A percentile compares a stretch with the other conserved stretches of the same genome.
phyloP scores from a whole-genome alignment of 2,329 filamentous ascomycete species.

The Exserohilum rostratum region DNA sequence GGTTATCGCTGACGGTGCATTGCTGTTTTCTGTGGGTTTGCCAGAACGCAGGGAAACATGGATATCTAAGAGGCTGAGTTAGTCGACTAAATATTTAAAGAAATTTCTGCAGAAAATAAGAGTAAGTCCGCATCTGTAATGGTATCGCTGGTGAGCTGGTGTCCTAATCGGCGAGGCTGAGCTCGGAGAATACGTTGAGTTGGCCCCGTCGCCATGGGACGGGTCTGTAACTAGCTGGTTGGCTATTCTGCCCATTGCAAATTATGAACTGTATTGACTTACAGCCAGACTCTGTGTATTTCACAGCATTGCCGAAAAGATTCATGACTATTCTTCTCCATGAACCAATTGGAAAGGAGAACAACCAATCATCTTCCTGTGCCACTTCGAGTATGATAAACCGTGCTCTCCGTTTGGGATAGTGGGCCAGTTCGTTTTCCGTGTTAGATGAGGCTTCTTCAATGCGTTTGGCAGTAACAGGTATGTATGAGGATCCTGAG shows the following conservation, averaged over 20 bases:
- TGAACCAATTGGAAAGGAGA: constrained; percentile 47
- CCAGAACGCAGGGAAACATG: constrained; percentile 31
- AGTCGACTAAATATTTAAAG: not conserved
- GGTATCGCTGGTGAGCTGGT: too few relatives aligned
- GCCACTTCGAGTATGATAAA: constrained; percentile 38
- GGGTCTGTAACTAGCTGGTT: not conserved
- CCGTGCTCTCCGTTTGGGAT: constrained; percentile 23
- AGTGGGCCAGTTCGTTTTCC: not conserved
- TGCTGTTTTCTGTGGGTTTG: not conserved
- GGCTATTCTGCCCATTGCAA: not conserved
- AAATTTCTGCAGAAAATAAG: not conserved
- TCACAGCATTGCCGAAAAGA: constrained; percentile 46
- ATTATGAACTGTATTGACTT: not conserved
- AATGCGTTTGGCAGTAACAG: constrained; percentile 15
- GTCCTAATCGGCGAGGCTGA: not conserved
- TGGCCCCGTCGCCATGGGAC: not conserved
- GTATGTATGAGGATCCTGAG: constrained; percentile 43
- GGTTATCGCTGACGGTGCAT: constrained; percentile 20
- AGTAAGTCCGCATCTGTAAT: not conserved
- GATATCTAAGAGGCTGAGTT: constrained; percentile 17
- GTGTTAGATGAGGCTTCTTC: constrained; percentile 12
- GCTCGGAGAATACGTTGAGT: not conserved
- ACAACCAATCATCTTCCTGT: constrained; percentile 48
- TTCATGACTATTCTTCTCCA: constrained; percentile 48
- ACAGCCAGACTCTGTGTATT: constrained; percentile 42